Conservation (phyloP, 2,329 filamentous ascomycete genomes). For the Xylaria multiplex region DNA sequence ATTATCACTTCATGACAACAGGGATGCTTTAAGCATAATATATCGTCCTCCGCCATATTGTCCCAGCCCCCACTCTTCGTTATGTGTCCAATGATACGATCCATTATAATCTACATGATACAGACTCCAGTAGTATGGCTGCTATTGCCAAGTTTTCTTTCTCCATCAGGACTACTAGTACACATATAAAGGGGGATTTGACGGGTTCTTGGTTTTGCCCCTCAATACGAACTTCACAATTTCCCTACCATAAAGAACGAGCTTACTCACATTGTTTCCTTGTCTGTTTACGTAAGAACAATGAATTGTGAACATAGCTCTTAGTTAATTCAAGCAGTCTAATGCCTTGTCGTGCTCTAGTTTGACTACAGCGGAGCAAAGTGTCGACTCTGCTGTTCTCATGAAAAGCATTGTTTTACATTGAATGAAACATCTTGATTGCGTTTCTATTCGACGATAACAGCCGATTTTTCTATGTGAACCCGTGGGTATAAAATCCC, state of each 20-base stretch:
- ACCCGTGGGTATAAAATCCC: neutral
- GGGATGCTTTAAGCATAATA: neutral
- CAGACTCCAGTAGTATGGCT: neutral
- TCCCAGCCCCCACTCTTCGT: neutral
- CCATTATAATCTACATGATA: neutral
- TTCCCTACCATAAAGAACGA: neutral
- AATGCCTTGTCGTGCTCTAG: neutral
- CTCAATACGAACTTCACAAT: too few relatives aligned
- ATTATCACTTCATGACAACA: neutral
- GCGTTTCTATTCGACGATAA: too few relatives aligned
- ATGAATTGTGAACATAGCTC: constrained; percentile 4
- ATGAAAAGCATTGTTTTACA: too few relatives aligned
- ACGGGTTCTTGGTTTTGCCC: neutral
- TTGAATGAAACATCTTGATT: too few relatives aligned
- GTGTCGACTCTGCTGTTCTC: neutral
- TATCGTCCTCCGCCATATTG: neutral
- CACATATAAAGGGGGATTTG: too few relatives aligned
- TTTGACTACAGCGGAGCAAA: neutral
- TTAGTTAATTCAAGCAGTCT: neutral
- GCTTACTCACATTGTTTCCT: neutral
- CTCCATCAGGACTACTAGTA: too few relatives aligned
- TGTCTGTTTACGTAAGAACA: neutral
- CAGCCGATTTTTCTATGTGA: neutral
- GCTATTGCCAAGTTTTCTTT: neutral
- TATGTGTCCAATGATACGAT: neutral